Percentiles rank a stretch among this genome's conserved stretches.
phyloP scores from a whole-genome alignment of 352 stramenopile genomes.

The Globisporangium rhizosaccharum region DNA sequence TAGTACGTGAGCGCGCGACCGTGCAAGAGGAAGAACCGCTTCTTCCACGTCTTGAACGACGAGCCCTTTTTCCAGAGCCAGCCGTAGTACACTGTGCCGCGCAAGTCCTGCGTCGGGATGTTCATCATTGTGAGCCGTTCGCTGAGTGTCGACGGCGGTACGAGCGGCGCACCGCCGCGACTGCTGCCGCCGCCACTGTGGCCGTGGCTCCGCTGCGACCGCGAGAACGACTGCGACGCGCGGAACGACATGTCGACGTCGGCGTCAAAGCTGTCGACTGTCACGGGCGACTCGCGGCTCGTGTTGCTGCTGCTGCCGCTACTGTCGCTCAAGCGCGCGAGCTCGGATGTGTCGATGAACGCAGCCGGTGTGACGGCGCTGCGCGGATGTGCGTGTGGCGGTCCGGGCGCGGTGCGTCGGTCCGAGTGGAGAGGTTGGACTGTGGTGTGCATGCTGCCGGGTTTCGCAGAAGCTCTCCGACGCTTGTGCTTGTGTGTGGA shows the following conservation, averaged over 20 bases:
- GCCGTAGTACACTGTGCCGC: slow-evolving; percentile 56
- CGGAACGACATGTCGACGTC: slow-evolving; percentile 16
- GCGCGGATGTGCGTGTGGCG: too few relatives aligned
- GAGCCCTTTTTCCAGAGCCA: slow-evolving; percentile 77
- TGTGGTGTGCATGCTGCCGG: background rate
- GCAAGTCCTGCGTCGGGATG: slow-evolving; percentile 53
- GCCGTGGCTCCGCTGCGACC: slow-evolving; percentile 5
- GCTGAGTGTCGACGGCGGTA: slow-evolving; percentile 24
- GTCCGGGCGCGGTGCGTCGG: background rate
- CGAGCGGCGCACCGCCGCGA: too few relatives aligned
- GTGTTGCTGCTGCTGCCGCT: slow-evolving; percentile 1
- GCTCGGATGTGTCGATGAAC: slow-evolving; percentile 15
- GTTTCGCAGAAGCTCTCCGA: background rate
- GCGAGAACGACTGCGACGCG: slow-evolving; percentile 1
- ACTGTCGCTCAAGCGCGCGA: slow-evolving; percentile 5
- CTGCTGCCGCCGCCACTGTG: slow-evolving; percentile 4
- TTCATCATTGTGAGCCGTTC: slow-evolving; percentile 62
- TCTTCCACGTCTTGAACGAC: slow-evolving; percentile 78
- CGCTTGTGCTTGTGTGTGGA: too few relatives aligned
- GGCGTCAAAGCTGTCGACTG: slow-evolving; percentile 4
- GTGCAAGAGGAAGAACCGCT: slow-evolving; percentile 71
- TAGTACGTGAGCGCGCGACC: slow-evolving; percentile 67
- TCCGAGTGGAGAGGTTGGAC: background rate
- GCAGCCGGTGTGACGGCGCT: slow-evolving; percentile 1
- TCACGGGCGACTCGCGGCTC: slow-evolving; percentile 12